Conservation (phyloP, 1,139 yeast genomes). For the Tardiomyces blankii region DNA sequence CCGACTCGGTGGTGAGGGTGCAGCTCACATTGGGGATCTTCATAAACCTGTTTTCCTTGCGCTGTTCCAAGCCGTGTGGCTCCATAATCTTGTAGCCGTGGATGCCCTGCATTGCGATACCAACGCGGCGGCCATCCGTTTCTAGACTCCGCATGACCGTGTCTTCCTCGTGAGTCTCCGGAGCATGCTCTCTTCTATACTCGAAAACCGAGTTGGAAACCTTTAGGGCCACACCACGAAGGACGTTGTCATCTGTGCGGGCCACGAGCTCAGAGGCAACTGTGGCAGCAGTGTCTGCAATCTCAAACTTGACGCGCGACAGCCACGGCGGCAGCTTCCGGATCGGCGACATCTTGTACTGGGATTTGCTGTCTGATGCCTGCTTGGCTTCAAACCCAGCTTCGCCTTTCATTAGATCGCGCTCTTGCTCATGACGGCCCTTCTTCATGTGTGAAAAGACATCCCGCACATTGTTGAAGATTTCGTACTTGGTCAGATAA, state of each 20-base stretch:
- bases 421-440: not conserved
- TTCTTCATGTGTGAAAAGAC: not conserved
- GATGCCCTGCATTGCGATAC: constrained; percentile 5
- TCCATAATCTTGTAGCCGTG: constrained; percentile 19
- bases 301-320: constrained; percentile 15
- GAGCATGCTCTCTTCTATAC: constrained; percentile 7
- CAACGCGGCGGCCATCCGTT: not conserved
- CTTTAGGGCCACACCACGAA: constrained; percentile 8
- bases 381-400: too few relatives aligned
- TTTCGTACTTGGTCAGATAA: constrained; percentile 18
- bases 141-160: too few relatives aligned
- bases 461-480: constrained; percentile 18
- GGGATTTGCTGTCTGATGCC: not conserved
- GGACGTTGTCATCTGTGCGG: constrained; percentile 10
- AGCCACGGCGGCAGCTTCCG: constrained; percentile 26
- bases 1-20: constrained; percentile 12
- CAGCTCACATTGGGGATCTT: constrained; percentile 18
- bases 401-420: too few relatives aligned
- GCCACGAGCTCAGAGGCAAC: constrained; percentile 12
- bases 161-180: too few relatives aligned
- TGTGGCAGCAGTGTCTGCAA: constrained; percentile 19
- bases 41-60: constrained; percentile 13
- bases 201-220: constrained; percentile 14
- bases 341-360: constrained; percentile 7
- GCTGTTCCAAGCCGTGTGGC: constrained; percentile 13